Conservation (phyloP, 2,329 filamentous ascomycete genomes). For the Cryphonectria radicalis region DNA sequence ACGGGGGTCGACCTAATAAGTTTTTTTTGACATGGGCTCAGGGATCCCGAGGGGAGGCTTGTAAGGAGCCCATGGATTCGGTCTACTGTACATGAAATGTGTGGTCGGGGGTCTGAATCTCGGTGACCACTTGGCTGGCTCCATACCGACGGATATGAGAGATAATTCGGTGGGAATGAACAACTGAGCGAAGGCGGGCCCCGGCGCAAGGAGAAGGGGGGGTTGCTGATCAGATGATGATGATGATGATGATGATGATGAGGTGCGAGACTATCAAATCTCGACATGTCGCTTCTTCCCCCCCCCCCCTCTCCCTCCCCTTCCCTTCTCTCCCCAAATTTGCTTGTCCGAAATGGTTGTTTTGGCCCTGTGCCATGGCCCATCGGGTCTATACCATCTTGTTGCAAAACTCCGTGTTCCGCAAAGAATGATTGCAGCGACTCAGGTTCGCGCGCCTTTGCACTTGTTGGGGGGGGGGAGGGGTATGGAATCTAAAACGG, state of each 20-base stretch:
- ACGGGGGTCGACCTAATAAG: constrained; percentile 23
- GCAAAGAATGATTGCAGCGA: constrained; percentile 17
- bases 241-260: not conserved
- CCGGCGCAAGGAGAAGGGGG: constrained; percentile 5
- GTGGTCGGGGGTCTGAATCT: constrained; percentile 13
- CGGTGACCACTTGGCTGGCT: constrained; percentile 17
- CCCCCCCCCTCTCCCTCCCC: too few relatives aligned
- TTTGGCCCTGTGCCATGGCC: constrained; percentile 29
- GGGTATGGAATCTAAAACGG: constrained; percentile 15
- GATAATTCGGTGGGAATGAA: constrained; percentile 21
- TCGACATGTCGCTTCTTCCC: constrained; percentile 15
- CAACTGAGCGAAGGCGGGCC: constrained; percentile 16
- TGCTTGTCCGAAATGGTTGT: constrained; percentile 26
- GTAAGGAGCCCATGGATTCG: constrained; percentile 3
- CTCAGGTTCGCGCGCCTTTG: not conserved
- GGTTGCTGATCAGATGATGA: constrained; percentile 28
- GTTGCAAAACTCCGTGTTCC: constrained; percentile 18
- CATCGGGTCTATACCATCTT: constrained; percentile 24
- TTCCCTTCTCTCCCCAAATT: constrained; percentile 1
- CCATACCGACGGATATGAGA: constrained; percentile 22
- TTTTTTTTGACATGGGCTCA: constrained; percentile 31
- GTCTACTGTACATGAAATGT: not conserved
- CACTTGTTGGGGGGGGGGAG: not conserved
- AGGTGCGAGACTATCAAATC: constrained; percentile 27
- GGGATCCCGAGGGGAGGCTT: constrained; percentile 27